phyloP scores from a whole-genome alignment of 1,284 basidiomycete species.

The Porodaedalea pini region DNA sequence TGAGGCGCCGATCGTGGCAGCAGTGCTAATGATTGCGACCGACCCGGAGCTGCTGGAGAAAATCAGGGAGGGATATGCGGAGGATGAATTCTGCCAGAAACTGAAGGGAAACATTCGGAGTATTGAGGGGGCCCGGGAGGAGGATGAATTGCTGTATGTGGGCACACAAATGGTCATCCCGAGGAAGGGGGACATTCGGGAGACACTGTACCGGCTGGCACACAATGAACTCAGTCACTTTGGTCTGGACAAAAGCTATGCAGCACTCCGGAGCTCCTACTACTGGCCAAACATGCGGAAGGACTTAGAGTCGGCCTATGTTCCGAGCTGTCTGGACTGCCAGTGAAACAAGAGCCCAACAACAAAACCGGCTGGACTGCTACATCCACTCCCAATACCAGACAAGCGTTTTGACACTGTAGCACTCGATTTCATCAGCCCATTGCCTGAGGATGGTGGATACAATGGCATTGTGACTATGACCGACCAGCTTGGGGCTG shows the following conservation, averaged over 20 bases:
- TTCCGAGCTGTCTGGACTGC: constrained; percentile 24
- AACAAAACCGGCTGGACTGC: constrained; percentile 17
- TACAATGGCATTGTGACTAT: constrained; percentile 20
- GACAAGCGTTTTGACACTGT: constrained; percentile 22
- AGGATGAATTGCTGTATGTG: constrained; percentile 31
- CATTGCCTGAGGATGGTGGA: constrained; percentile 24
- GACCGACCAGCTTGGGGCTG: constrained; percentile 20
- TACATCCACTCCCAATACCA: constrained; percentile 29
- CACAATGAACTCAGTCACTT: too few relatives aligned
- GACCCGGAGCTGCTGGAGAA: constrained; percentile 25
- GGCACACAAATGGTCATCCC: constrained; percentile 33
- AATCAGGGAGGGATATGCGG: constrained; percentile 30
- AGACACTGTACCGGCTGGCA: constrained; percentile 27
- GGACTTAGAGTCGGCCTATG: constrained; percentile 22
- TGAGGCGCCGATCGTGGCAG: neutral
- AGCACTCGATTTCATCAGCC: constrained; percentile 34
- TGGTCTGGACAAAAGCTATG: constrained; percentile 23
- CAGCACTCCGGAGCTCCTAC: constrained; percentile 19
- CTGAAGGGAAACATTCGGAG: constrained; percentile 21
- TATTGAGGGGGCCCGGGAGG: constrained; percentile 15
- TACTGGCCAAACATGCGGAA: constrained; percentile 25
- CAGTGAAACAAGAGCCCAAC: constrained; percentile 26
- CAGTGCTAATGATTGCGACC: constrained; percentile 24
- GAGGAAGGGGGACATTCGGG: constrained; percentile 6
- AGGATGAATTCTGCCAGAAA: constrained; percentile 30